Evolutionary conservation across 768 basidiomycete species (phyloP).

Genomic region (Chalciporus pseudorubinellus): DNA sequence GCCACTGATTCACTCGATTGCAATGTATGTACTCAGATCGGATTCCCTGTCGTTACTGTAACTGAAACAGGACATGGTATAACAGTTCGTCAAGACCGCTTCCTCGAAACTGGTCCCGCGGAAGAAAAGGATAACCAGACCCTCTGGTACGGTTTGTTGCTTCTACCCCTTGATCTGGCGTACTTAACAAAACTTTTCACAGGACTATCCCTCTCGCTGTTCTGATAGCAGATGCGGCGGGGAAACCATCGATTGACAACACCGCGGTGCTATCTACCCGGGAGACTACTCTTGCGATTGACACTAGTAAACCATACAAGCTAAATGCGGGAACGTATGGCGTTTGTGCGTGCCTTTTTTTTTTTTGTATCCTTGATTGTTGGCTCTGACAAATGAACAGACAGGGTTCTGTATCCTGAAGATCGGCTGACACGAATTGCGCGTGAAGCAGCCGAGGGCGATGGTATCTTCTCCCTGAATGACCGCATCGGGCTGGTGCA

Average conservation of each 20-base stretch:
- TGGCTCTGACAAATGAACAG: constrained; percentile 35
- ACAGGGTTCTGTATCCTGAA: constrained; percentile 83
- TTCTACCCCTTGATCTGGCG: not conserved
- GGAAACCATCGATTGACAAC: constrained; percentile 59
- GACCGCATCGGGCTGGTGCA: constrained; percentile 89
- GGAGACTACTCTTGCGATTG: constrained; percentile 65
- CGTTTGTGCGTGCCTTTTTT: constrained; percentile 63
- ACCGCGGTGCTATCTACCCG: constrained; percentile 64
- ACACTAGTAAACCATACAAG: constrained; percentile 79
- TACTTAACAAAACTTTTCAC: not conserved
- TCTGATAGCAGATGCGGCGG: constrained; percentile 56
- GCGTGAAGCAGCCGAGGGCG: constrained; percentile 65
- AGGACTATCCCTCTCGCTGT: constrained; percentile 84
- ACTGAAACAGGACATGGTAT: constrained; percentile 73
- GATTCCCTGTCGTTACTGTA: constrained; percentile 89
- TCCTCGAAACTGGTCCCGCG: constrained; percentile 80
- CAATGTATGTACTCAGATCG: constrained; percentile 54
- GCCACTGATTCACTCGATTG: not conserved
- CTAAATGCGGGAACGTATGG: constrained; percentile 87
- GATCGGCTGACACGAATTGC: constrained; percentile 79
- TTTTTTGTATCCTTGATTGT: not conserved
- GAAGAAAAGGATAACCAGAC: constrained; percentile 84
- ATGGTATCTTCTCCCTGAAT: constrained; percentile 69
- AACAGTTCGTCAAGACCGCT: constrained; percentile 84
- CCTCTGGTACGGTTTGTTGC: constrained; percentile 56